A percentile compares a stretch with the other conserved stretches of the same genome.
phyloP scores from a whole-genome alignment of 1,284 basidiomycete genomes.

The Irpex lacteus region DNA sequence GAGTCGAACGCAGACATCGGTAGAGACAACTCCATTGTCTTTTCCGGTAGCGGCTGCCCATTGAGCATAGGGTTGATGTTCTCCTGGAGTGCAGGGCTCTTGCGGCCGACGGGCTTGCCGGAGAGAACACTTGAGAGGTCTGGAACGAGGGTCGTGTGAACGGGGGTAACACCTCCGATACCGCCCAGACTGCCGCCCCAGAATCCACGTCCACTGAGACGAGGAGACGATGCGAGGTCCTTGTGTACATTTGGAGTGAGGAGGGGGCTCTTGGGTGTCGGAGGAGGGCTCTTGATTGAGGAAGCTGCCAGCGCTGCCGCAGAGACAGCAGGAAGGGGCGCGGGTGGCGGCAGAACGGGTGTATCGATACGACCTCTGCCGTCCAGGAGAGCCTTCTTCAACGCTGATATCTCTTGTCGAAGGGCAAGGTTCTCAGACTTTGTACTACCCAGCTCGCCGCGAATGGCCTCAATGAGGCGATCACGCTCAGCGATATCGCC shows the following conservation, averaged over 20 bases:
- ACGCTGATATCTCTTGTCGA: slow-evolving; percentile 77
- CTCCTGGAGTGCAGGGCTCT: slow-evolving; percentile 50
- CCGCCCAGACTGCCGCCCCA: slow-evolving; percentile 63
- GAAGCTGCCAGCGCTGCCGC: slow-evolving; percentile 22
- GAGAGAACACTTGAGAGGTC: slow-evolving; percentile 37
- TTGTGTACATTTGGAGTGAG: slow-evolving; percentile 80
- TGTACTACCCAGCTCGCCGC: slow-evolving; percentile 78
- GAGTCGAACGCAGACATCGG: slow-evolving; percentile 47
- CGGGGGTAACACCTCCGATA: slow-evolving; percentile 74
- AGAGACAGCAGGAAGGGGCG: slow-evolving; percentile 35
- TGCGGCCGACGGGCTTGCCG: slow-evolving; percentile 29
- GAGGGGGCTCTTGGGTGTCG: slow-evolving; percentile 34
- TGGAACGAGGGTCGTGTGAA: slow-evolving; percentile 82
- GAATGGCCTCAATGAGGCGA: slow-evolving; percentile 84
- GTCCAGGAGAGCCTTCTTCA: slow-evolving; percentile 80
- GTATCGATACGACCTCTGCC: slow-evolving; percentile 41
- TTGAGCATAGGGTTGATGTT: slow-evolving; percentile 83
- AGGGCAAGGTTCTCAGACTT: slow-evolving; percentile 84
- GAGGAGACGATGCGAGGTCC: slow-evolving; percentile 70
- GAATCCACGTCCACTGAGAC: slow-evolving; percentile 51
- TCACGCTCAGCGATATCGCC: slow-evolving; percentile 93
- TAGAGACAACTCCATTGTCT: slow-evolving; percentile 23
- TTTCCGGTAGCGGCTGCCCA: slow-evolving; percentile 22
- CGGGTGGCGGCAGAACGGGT: slow-evolving; percentile 44
- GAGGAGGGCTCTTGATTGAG: slow-evolving; percentile 22